Conservation (phyloP, 2,329 filamentous ascomycete species). For the Zymoseptoria crescenta region DNA sequence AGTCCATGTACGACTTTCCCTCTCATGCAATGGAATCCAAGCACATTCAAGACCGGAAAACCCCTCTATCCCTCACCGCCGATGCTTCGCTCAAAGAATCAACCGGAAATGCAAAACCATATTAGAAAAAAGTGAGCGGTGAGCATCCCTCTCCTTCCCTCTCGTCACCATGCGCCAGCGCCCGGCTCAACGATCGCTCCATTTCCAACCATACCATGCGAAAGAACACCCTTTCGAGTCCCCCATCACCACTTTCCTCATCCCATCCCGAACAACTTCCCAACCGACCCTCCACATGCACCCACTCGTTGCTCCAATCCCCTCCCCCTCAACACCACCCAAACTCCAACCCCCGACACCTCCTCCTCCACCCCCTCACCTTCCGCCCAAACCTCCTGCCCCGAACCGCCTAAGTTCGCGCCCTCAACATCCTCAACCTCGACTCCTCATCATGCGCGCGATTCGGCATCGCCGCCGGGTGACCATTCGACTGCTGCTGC, state of each 20-base stretch:
- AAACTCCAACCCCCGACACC: background rate
- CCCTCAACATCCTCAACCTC: slow-evolving; percentile 18
- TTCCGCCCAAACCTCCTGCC: background rate
- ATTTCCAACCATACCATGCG: no score
- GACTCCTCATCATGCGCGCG: slow-evolving; percentile 12
- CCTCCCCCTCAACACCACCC: background rate
- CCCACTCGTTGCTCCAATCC: no score
- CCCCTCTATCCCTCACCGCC: no score
- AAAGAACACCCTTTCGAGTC: no score
- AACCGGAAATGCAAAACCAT: background rate
- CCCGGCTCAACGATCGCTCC: no score
- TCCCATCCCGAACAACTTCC: background rate
- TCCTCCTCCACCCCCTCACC: background rate
- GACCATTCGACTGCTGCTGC: background rate
- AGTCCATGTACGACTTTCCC: background rate
- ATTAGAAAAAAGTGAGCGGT: background rate
- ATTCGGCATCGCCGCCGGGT: background rate
- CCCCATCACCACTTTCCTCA: background rate
- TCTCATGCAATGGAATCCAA: background rate
- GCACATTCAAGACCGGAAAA: no score
- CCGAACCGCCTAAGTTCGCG: slow-evolving; percentile 16
- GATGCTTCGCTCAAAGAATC: background rate
- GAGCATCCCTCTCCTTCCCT: background rate
- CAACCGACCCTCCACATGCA: no score
- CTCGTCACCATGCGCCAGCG: background rate